Conservation (phyloP, 1,284 basidiomycete species). For the Cryptococcus sp. region DNA sequence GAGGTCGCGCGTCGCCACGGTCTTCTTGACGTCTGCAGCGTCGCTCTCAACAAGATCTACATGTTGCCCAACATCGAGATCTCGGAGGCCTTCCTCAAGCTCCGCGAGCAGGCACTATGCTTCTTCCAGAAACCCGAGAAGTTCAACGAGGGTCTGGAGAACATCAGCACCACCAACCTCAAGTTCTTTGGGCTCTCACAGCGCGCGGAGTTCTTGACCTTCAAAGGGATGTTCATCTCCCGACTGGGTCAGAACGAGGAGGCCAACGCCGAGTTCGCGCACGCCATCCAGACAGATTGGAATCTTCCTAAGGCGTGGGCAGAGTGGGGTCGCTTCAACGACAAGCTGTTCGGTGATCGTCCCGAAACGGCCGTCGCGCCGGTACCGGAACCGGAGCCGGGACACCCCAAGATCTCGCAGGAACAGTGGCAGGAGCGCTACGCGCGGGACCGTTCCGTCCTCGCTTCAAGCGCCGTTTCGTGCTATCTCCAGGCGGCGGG, state of each 20-base stretch:
- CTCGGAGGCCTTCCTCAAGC: constrained; percentile 97
- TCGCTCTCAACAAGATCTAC: constrained; percentile 94
- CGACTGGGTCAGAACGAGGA: constrained; percentile 83
- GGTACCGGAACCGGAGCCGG: constrained; percentile 44
- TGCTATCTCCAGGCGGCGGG: constrained; percentile 98
- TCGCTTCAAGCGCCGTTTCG: constrained; percentile 88
- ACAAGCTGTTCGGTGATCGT: constrained; percentile 70
- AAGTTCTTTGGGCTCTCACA: constrained; percentile 95
- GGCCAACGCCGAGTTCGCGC: constrained; percentile 86
- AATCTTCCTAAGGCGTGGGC: constrained; percentile 95
- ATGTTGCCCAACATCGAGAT: constrained; percentile 99
- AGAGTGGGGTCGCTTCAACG: constrained; percentile 95
- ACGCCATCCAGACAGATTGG: constrained; percentile 95
- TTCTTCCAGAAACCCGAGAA: constrained; percentile 96
- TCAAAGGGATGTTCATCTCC: constrained; percentile 99
- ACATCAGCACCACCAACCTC: constrained; percentile 99
- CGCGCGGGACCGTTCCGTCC: constrained; percentile 54
- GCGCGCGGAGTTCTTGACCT: constrained; percentile 98
- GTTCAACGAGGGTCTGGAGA: constrained; percentile 88
- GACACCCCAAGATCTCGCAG: constrained; percentile 69
- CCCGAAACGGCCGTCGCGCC: constrained; percentile 36
- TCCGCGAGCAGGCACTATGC: constrained; percentile 98
- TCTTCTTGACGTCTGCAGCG: constrained; percentile 93
- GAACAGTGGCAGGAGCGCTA: constrained; percentile 44
- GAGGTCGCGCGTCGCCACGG: constrained; percentile 98